Percentiles rank a stretch among this genome's conserved stretches.
These are phyloP conservation scores for Sutorius eximius DNA, from an alignment of 1,284 basidiomycete genomes.

Conservation along the genomic window DNA sequence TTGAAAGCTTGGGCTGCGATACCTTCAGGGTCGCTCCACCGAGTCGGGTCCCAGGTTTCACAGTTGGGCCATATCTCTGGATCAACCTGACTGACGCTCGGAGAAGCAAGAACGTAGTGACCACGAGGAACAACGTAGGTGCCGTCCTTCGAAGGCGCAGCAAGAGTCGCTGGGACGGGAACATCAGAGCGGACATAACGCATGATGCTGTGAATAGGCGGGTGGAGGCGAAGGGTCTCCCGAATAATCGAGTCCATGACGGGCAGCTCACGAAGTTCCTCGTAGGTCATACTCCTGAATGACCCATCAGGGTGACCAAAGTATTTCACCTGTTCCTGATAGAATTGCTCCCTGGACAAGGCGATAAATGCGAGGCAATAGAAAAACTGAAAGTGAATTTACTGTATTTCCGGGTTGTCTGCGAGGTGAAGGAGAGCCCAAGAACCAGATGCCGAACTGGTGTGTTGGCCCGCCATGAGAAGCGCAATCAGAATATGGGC, in stretches of 20 bases:
- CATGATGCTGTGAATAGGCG: conserved; percentile 91
- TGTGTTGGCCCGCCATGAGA: conserved; percentile 98
- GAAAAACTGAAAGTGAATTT: conserved; percentile 33
- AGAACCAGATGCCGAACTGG: conserved; percentile 86
- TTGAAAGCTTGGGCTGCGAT: conserved; percentile 76
- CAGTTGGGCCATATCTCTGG: conserved; percentile 81
- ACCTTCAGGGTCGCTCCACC: conserved; percentile 84
- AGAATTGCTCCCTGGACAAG: conserved; percentile 65
- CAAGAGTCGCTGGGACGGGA: conserved; percentile 78
- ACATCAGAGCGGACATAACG: conserved; percentile 88
- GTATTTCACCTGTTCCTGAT: conserved; percentile 84
- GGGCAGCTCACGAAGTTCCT: conserved; percentile 83
- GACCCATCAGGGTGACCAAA: conserved; percentile 82
- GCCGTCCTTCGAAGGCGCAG: conserved; percentile 71
- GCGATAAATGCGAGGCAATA: neutral
- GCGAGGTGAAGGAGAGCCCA: conserved; percentile 95
- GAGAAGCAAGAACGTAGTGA: conserved; percentile 88
- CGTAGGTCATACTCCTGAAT: conserved; percentile 82
- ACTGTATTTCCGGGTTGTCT: conserved; percentile 76
- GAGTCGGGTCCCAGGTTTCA: conserved; percentile 71
- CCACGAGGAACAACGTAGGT: conserved; percentile 90
- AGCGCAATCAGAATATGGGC: conserved; percentile 97
- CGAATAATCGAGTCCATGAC: conserved; percentile 89
- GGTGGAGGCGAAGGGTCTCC: conserved; percentile 90
- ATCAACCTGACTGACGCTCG: conserved; percentile 89